Evolutionary conservation across 148 eudicot genomes (phyloP).

Genomic region (Chenopodium suecicum): DNA sequence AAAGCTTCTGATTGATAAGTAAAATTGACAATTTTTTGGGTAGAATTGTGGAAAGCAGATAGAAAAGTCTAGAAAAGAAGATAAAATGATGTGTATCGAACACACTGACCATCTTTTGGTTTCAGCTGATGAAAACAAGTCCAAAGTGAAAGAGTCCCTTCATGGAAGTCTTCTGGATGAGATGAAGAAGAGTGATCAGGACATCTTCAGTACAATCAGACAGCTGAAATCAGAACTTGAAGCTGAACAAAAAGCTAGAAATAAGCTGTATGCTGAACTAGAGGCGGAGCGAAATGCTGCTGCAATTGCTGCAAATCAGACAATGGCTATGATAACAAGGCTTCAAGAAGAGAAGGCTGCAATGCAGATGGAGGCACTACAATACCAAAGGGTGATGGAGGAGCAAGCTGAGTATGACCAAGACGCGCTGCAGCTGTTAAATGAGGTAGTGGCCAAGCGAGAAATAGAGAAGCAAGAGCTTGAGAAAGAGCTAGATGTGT

Average conservation of each 20-base stretch:
- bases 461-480: slow-evolving; percentile 76
- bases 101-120: slow-evolving; percentile 33
- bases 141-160: slow-evolving; percentile 41
- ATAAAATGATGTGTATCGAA: slow-evolving; percentile 30
- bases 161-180: slow-evolving; percentile 51
- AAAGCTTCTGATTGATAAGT: not conserved
- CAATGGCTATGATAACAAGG: slow-evolving; percentile 97
- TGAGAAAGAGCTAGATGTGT: slow-evolving; percentile 67
- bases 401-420: slow-evolving; percentile 96
- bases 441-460: slow-evolving; percentile 76
- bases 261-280: slow-evolving; percentile 60
- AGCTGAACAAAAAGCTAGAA: slow-evolving; percentile 59
- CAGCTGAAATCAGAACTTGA: slow-evolving; percentile 45
- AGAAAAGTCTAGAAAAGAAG: slow-evolving; percentile 27
- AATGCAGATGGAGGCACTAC: slow-evolving; percentile 95
- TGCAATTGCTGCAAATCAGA: slow-evolving; percentile 82
- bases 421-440: slow-evolving; percentile 80
- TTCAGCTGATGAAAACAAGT: slow-evolving; percentile 35
- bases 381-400: slow-evolving; percentile 96
- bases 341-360: slow-evolving; percentile 96
- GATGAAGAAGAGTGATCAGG: slow-evolving; percentile 37
- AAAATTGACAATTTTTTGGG: slow-evolving; percentile 17
- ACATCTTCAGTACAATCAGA: slow-evolving; percentile 31
- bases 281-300: slow-evolving; percentile 94
- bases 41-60: slow-evolving; percentile 17